Evolutionary conservation across 2,329 filamentous ascomycete genomes (phyloP).

Genomic region (Penicillium sp.): DNA sequence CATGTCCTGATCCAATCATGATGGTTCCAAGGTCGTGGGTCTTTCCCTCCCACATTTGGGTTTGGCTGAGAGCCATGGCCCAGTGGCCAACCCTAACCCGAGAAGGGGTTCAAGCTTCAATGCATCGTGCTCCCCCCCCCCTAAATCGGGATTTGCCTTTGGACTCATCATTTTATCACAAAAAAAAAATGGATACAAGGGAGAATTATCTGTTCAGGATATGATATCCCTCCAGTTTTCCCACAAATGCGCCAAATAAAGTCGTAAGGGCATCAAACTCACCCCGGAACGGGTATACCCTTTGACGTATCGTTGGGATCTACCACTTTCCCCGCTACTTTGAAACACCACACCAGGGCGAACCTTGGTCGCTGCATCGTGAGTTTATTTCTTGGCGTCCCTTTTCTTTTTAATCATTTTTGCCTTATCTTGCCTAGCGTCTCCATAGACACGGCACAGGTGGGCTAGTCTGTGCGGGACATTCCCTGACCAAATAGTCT

Average conservation of each 20-base stretch:
- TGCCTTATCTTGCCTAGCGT: slow-evolving; percentile 6
- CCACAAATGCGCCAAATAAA: neutral
- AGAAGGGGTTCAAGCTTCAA: slow-evolving; percentile 12
- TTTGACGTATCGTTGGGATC: slow-evolving; percentile 35
- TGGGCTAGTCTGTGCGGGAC: slow-evolving; percentile 19
- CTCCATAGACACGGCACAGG: slow-evolving; percentile 23
- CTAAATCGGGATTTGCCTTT: neutral
- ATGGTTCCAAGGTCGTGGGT: slow-evolving; percentile 9
- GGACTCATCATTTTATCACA: neutral
- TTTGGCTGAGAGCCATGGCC: slow-evolving; percentile 11
- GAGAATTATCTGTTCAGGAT: neutral
- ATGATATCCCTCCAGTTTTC: neutral
- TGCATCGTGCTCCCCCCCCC: neutral
- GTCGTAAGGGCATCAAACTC: neutral
- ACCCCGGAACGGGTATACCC: slow-evolving; percentile 29
- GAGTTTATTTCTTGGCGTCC: slow-evolving; percentile 31
- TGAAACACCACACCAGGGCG: slow-evolving; percentile 31
- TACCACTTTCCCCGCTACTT: slow-evolving; percentile 31
- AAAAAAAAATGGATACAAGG: neutral
- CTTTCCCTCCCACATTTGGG: slow-evolving; percentile 15
- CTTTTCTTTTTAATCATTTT: slow-evolving; percentile 12
- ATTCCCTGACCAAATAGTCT: slow-evolving; percentile 17
- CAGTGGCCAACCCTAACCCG: slow-evolving; percentile 6
- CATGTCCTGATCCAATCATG: slow-evolving; percentile 8
- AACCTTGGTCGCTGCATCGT: slow-evolving; percentile 34